Base-by-base conservation (phyloP, 306 rosid species). In the Citrullus amarus region DNA sequence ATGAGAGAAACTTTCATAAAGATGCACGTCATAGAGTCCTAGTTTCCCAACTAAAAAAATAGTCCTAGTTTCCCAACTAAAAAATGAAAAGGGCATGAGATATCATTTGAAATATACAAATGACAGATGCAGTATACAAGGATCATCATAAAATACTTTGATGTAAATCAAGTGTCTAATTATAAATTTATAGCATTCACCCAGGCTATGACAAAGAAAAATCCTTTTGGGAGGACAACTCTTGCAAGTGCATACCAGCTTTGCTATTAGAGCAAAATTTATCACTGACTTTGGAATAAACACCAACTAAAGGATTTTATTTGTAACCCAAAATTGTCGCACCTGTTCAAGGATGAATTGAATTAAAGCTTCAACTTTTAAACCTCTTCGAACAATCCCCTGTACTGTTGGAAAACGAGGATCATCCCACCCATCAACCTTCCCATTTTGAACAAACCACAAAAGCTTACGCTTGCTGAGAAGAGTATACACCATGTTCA, bases 391-490 rank as follows among this genome's bases (percentile, higher is more conserved):
- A 65, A 94, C 94, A 81, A 94, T 94, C 78, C 98, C 98, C 83
- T 92, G 98, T 20, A 94, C 97, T 1, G 96, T 94, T 62, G 97
- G 96, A 84, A 94, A 92, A 22, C 98, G 90, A 36, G 97, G 88
- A 84, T 94, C 98, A 76, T 95, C 97, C 97, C 98, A 95, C 78
- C 97, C 96, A 82, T 91, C 96, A 80, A 95, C 99, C 85, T 82
- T 86, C 57, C 89, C 97, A 81, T 95, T 92, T 81, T 92, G 97
- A 67, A 95, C 99, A 82, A 95, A 95, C 99, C 97, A 95, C 34
- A 95, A 84, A 80, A 95, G 93, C 86, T 95, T 95, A 39, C 97
- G 89, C 87, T 95, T 95, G 86, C 99, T 91, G 56, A 95, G 99
- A 82, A 95, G 93, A 8, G 99, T 95, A 82, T 95, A 95, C 68